These are phyloP conservation scores for Annulohypoxylon nitens DNA, from an alignment of 495 filamentous ascomycete species.

Conservation along the genomic window DNA sequence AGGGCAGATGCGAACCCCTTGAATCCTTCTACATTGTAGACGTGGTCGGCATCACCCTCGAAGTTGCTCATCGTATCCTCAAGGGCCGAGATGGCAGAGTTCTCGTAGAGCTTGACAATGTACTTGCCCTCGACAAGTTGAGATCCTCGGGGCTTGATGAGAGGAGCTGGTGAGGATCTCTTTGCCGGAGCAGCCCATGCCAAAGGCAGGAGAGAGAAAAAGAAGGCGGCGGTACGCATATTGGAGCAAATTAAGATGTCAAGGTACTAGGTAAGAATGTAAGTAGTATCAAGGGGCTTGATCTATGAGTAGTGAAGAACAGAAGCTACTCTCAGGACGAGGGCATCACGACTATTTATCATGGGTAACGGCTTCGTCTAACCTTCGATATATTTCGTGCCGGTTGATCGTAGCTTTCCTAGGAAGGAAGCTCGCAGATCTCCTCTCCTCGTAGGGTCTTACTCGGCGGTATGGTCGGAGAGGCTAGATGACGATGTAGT, in stretches of 20 bases:
- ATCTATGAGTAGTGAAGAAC: slow-evolving; percentile 36
- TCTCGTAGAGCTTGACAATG: slow-evolving; percentile 69
- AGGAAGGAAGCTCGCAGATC: slow-evolving; percentile 46
- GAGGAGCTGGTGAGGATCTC: slow-evolving; percentile 51
- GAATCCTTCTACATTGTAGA: slow-evolving; percentile 59
- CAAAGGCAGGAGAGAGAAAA: slow-evolving; percentile 51
- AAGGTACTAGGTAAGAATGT: slow-evolving; percentile 2
- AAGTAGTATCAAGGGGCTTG: slow-evolving; percentile 20
- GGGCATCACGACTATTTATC: slow-evolving; percentile 51
- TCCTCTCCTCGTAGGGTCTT: slow-evolving; percentile 45
- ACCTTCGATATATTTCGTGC: slow-evolving; percentile 31
- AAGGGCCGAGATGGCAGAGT: slow-evolving; percentile 50
- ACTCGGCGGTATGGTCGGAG: slow-evolving; percentile 47
- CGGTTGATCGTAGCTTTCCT: slow-evolving; percentile 42
- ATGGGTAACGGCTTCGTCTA: slow-evolving; percentile 25
- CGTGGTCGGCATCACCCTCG: slow-evolving; percentile 54
- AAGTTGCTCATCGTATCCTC: slow-evolving; percentile 50
- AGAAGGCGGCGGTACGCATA: slow-evolving; percentile 47
- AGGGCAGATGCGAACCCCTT: slow-evolving; percentile 60
- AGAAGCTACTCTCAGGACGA: slow-evolving; percentile 31
- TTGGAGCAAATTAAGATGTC: slow-evolving; percentile 39
- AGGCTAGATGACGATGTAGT: slow-evolving; percentile 47
- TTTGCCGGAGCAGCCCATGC: slow-evolving; percentile 53
- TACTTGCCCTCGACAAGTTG: slow-evolving; percentile 64
- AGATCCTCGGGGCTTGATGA: slow-evolving; percentile 54